Base-by-base conservation (phyloP, 2,329 filamentous ascomycete genomes). In the Macrophomina pseudophaseolina region DNA sequence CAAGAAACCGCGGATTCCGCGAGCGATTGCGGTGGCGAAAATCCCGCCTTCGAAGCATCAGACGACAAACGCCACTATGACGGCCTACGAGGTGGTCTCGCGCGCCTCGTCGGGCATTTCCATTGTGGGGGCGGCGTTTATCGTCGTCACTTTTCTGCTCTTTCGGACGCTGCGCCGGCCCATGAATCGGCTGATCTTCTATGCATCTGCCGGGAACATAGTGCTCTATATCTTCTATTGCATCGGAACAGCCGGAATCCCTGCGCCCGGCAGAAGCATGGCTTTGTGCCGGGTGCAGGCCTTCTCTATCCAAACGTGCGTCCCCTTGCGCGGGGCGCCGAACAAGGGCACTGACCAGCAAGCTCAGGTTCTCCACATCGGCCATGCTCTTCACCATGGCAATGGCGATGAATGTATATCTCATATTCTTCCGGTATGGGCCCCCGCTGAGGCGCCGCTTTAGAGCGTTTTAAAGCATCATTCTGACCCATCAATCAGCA, bases 101-200 rank as follows among this genome's bases (percentile, higher is more conserved):
- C 93, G 77, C 85, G 91, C 56, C 80, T 85, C 18, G 87, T 88
- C 73, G 94, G 91, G 0, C 5, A 78, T 93, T 49, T 94, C 91
- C 0, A 76, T 95, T 0, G 60, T 90, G 1, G 91, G 90, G 65
- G 91, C 89, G 49, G 71, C 89, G 33, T 87, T 94, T 75, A 90
- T 93, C 72, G 88, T 94, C 63, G 71, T 82, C 65, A 93, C 91
- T 2, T 95, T 94, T 74, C 79, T 86, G 35, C 77, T 78, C 16
- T 91, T 89, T 35, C 84, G 83, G n/a, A 84, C 85, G 5, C 94
- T 95, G 74, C 90, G 91, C 73, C 94, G 93, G 74, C 91, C 92
- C 16, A 93, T 95, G 80, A 95, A 95, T 74, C 85, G 92, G 18
- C 84, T 96, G 0, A 89, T 94, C 7, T 94, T 95, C 76, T 94